phyloP scores from a whole-genome alignment of 768 basidiomycete species.

The Kwoniella europaea region DNA sequence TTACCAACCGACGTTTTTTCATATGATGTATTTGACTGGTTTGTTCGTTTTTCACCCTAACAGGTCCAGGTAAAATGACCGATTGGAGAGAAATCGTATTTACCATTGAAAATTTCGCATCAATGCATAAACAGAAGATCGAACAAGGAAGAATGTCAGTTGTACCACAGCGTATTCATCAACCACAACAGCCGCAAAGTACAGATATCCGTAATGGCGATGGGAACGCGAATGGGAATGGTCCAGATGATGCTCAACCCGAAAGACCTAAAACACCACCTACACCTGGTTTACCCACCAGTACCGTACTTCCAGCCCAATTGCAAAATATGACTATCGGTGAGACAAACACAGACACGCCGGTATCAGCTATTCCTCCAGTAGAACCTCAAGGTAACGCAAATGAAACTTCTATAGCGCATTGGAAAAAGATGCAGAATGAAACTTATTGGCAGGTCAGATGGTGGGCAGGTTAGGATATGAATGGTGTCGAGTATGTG shows the following conservation, averaged over 20 bases:
- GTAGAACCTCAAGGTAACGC: not conserved
- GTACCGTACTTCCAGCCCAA: not conserved
- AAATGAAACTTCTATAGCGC: not conserved
- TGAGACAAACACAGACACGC: not conserved
- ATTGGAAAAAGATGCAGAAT: conserved; percentile 14
- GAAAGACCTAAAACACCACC: conserved; percentile 15
- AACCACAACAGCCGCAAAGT: not conserved
- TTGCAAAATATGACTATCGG: not conserved
- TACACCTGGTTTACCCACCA: not conserved
- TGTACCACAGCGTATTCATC: not conserved
- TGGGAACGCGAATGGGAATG: not conserved
- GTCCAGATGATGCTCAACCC: not conserved
- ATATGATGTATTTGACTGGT: not conserved
- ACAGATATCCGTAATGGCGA: not conserved
- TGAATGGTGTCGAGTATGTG: too few species aligned
- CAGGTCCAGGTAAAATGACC: conserved; percentile 92
- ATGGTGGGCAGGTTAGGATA: conserved; percentile 11
- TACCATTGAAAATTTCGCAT: conserved; percentile 52
- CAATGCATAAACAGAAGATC: conserved; percentile 10
- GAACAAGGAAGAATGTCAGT: not conserved
- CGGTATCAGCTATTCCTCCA: not conserved
- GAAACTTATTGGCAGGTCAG: conserved; percentile 7
- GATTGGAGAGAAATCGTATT: conserved; percentile 84
- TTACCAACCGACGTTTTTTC: not conserved
- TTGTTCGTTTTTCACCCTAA: not conserved